Evolutionary conservation across 139 green algal species (phyloP).

Genomic region (Astrephomene gubernaculifera): DNA sequence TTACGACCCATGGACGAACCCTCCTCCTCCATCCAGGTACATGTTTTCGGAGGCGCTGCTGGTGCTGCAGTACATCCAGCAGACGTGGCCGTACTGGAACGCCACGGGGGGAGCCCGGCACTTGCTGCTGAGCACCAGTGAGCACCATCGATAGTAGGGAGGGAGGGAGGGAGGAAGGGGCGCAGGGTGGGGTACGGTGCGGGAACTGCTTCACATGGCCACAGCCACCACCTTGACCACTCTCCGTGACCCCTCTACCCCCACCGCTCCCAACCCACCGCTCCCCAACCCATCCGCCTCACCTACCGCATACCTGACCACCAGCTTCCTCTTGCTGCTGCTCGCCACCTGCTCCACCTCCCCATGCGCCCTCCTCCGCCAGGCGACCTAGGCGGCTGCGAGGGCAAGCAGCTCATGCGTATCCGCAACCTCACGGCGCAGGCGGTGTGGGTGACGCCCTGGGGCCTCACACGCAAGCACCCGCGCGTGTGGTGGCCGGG

Average conservation of each 20-base stretch:
- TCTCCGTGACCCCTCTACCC: too few relatives aligned
- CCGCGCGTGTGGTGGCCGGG: constrained; percentile 58
- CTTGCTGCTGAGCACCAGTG: constrained; percentile 58
- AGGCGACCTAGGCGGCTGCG: constrained; percentile 61
- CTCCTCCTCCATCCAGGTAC: too few relatives aligned
- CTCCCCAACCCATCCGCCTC: too few relatives aligned
- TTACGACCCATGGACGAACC: too few relatives aligned
- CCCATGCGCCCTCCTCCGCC: background rate
- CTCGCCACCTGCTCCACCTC: background rate
- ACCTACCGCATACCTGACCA: too few relatives aligned
- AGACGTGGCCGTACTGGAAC: constrained; percentile 60
- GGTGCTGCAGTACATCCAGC: constrained; percentile 47
- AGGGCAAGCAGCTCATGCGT: constrained; percentile 59
- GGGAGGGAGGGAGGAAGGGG: background rate
- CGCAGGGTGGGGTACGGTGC: background rate
- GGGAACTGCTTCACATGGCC: too few relatives aligned
- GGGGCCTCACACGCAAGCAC: constrained; percentile 61
- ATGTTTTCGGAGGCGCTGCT: constrained; percentile 34
- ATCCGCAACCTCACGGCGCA: constrained; percentile 49
- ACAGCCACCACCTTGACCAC: too few relatives aligned
- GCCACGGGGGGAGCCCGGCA: constrained; percentile 48
- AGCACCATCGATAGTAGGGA: background rate
- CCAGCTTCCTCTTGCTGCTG: too few relatives aligned
- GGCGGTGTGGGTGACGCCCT: constrained; percentile 54
- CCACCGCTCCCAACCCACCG: too few relatives aligned